These are phyloP conservation scores for Dendrobium nobile DNA, from an alignment of 106 monocot species.

Conservation along the genomic window DNA sequence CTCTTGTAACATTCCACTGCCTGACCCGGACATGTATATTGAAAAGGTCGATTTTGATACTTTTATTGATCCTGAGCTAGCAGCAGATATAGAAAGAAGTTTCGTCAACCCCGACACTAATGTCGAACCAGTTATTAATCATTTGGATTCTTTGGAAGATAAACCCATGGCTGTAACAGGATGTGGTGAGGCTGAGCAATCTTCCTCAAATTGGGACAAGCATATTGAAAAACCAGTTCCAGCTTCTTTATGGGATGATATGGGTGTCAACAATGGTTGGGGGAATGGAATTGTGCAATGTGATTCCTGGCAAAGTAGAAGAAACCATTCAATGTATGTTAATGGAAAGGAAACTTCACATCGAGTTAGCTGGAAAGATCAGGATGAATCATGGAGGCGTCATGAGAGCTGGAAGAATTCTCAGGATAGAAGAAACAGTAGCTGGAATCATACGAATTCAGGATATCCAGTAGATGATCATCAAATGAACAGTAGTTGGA, in stretches of 20 bases:
- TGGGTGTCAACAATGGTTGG: slow-evolving; percentile 6
- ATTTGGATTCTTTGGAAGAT: slow-evolving; percentile 12
- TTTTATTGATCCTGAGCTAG: slow-evolving; percentile 28
- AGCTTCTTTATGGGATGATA: slow-evolving; percentile 10
- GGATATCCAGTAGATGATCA: slow-evolving; percentile 10
- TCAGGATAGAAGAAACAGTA: slow-evolving; percentile 13
- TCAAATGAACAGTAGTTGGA: slow-evolving; percentile 25
- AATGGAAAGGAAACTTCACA: slow-evolving; percentile 1
- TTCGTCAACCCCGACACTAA: neutral
- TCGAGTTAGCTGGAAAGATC: neutral
- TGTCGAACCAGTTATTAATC: neutral
- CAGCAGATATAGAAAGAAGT: slow-evolving; percentile 27
- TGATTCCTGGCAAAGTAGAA: neutral
- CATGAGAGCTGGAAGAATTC: slow-evolving; percentile 13
- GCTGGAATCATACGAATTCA: slow-evolving; percentile 8
- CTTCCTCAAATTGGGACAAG: slow-evolving; percentile 20
- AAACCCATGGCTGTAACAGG: slow-evolving; percentile 11
- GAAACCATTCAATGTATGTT: neutral
- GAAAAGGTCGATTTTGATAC: slow-evolving; percentile 22
- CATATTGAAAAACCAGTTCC: slow-evolving; percentile 9
- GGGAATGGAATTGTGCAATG: neutral
- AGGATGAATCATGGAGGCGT: slow-evolving; percentile 15
- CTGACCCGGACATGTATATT: slow-evolving; percentile 30
- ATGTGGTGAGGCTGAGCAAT: slow-evolving; percentile 20
- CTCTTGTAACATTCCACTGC: slow-evolving; percentile 19